Evolutionary conservation across 805 yeast genomes (phyloP).

Genomic region (Schizosaccharomyces lindneri): DNA sequence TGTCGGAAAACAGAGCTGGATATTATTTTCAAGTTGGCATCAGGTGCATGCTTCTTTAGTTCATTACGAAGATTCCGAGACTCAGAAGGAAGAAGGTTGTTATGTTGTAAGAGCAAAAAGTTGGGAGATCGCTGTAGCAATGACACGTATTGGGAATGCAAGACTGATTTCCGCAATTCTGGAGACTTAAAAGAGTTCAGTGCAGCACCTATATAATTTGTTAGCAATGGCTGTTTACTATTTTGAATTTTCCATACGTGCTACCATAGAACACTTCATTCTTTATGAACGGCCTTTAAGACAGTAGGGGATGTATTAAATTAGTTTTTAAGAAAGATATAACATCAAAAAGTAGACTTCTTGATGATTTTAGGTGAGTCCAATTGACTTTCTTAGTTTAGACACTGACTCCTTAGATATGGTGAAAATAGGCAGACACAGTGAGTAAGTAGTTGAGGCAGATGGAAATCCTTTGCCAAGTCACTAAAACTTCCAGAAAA

Average conservation of each 20-base stretch:
- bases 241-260: background rate
- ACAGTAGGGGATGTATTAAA: too few species aligned
- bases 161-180: background rate
- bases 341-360: too few species aligned
- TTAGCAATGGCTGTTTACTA: too few species aligned
- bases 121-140: background rate
- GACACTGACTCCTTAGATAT: too few species aligned
- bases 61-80: background rate
- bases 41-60: background rate
- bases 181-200: background rate
- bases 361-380: too few species aligned
- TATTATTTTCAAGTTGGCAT: background rate
- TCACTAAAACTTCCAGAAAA: too few species aligned
- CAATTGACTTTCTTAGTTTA: too few species aligned
- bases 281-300: background rate
- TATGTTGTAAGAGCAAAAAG: background rate
- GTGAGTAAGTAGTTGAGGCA: too few species aligned
- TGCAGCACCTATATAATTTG: background rate
- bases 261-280: background rate
- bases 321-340: too few species aligned
- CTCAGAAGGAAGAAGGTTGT: background rate
- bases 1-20: background rate
- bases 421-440: too few species aligned
- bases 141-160: background rate
- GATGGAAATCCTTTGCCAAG: too few species aligned